A percentile compares a stretch with the other conserved stretches of the same genome.
phyloP scores from a whole-genome alignment of 345 rosid species.

The Theobroma cacao region DNA sequence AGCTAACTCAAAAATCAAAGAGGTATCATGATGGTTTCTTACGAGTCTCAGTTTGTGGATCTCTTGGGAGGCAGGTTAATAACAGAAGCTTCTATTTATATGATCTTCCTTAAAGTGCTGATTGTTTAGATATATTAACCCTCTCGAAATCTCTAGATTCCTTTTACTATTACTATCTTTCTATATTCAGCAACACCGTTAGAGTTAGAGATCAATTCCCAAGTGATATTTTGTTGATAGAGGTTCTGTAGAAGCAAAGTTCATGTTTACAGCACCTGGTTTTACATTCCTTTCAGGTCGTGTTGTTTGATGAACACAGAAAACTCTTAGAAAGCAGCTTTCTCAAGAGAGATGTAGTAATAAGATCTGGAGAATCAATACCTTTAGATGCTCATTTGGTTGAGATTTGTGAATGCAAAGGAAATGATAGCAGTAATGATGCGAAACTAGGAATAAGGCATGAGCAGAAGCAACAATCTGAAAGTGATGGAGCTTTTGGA shows the following conservation, averaged over 20 bases:
- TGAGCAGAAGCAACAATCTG: too few species aligned
- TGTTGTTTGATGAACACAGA: slow-evolving; percentile 47
- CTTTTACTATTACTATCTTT: not conserved
- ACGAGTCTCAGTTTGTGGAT: slow-evolving; percentile 32
- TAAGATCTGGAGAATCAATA: slow-evolving; percentile 43
- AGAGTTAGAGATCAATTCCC: not conserved
- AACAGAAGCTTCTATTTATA: not conserved
- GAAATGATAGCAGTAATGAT: slow-evolving; percentile 7
- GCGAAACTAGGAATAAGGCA: slow-evolving; percentile 11
- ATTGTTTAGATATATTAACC: not conserved
- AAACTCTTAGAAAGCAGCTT: slow-evolving; percentile 41
- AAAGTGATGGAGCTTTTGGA: too few species aligned
- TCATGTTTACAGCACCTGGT: slow-evolving; percentile 10
- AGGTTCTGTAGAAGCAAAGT: not conserved
- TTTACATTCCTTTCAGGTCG: slow-evolving; percentile 30
- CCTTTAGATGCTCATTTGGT: slow-evolving; percentile 48
- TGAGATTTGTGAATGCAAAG: slow-evolving; percentile 41
- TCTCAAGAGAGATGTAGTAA: slow-evolving; percentile 48
- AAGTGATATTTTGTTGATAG: not conserved
- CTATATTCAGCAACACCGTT: not conserved
- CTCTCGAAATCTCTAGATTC: not conserved
- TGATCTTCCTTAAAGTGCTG: not conserved
- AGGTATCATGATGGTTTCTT: slow-evolving; percentile 64
- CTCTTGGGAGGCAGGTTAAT: slow-evolving; percentile 47
- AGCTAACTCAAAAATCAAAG: slow-evolving; percentile 59